Percentiles rank a stretch among this genome's conserved stretches.
Evolutionary conservation across 208 protist species (phyloP).

Genomic region (Vickermania spadyakhi): DNA sequence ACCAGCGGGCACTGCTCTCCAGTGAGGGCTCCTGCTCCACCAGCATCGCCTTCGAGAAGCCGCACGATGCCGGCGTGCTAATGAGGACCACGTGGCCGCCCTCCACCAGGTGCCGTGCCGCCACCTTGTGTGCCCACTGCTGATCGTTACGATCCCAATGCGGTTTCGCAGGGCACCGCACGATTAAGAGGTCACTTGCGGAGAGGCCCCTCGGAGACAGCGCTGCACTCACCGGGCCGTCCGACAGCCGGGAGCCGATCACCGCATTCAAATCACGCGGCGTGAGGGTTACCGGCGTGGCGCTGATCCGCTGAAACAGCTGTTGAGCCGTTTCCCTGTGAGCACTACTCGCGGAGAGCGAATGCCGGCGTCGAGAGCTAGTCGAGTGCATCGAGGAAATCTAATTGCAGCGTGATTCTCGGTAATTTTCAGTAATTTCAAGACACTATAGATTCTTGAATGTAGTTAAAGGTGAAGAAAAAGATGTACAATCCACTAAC

Average conservation of each 20-base stretch:
- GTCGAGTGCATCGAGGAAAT: too few relatives aligned
- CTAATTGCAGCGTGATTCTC: too few relatives aligned
- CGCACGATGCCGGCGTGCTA: not conserved
- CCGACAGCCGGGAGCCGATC: too few relatives aligned
- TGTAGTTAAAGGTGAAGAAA: too few relatives aligned
- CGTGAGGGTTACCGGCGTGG: conserved; percentile 31
- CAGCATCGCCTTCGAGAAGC: not conserved
- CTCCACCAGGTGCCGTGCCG: conserved; percentile 9
- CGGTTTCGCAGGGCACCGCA: not conserved
- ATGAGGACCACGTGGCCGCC: conserved; percentile 12
- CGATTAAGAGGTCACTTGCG: not conserved
- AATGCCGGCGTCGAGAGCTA: too few relatives aligned
- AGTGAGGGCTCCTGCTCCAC: not conserved
- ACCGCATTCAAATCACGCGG: conserved; percentile 18
- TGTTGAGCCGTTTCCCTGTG: conserved; percentile 25
- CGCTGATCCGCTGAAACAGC: conserved; percentile 37
- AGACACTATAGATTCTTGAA: too few relatives aligned
- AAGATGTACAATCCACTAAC: too few relatives aligned
- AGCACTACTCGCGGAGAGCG: not conserved
- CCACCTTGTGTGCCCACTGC: conserved; percentile 11
- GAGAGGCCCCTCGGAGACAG: too few relatives aligned
- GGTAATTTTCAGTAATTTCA: too few relatives aligned
- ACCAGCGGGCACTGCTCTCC: not conserved
- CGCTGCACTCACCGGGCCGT: too few relatives aligned
- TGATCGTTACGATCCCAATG: not conserved